Percentiles rank a stretch among this genome's conserved stretches.
Conservation (phyloP, 768 basidiomycete species). For the Lentinula lateritia region DNA sequence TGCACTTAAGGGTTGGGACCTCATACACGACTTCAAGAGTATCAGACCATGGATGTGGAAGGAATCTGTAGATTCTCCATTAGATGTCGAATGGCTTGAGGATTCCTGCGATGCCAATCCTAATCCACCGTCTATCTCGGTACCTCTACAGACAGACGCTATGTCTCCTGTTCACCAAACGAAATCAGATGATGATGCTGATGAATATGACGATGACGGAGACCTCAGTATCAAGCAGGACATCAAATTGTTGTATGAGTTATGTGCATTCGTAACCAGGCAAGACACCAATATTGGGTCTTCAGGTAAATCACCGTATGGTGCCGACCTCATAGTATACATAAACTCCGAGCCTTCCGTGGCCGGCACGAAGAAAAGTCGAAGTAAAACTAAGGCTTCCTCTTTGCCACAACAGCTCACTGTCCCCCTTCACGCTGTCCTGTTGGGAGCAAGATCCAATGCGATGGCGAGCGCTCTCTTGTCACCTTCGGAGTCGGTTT, state of each 20-base stretch:
- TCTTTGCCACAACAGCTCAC: neutral
- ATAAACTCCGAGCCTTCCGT: slow-evolving; percentile 14
- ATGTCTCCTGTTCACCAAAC: neutral
- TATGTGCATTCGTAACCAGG: slow-evolving; percentile 21
- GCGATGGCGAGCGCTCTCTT: neutral
- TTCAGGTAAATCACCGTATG: slow-evolving; percentile 29
- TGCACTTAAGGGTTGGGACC: slow-evolving; percentile 3
- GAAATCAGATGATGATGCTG: slow-evolving; percentile 5
- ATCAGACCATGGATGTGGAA: slow-evolving; percentile 58
- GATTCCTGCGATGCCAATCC: neutral
- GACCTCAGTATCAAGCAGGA: slow-evolving; percentile 32
- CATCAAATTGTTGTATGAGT: slow-evolving; percentile 23
- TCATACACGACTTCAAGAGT: slow-evolving; percentile 45
- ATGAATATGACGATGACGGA: slow-evolving; percentile 28
- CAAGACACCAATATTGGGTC: neutral
- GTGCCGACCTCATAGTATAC: slow-evolving; percentile 59
- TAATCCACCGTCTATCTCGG: neutral
- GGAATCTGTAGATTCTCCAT: slow-evolving; percentile 31
- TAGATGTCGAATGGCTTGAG: slow-evolving; percentile 24
- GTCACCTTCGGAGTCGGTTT: neutral
- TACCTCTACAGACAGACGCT: neutral
- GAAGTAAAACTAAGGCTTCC: neutral
- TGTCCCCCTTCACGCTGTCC: neutral
- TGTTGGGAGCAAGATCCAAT: neutral
- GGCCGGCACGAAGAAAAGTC: neutral